Conservation (phyloP, 768 basidiomycete genomes). For the Hericium alpestre region DNA sequence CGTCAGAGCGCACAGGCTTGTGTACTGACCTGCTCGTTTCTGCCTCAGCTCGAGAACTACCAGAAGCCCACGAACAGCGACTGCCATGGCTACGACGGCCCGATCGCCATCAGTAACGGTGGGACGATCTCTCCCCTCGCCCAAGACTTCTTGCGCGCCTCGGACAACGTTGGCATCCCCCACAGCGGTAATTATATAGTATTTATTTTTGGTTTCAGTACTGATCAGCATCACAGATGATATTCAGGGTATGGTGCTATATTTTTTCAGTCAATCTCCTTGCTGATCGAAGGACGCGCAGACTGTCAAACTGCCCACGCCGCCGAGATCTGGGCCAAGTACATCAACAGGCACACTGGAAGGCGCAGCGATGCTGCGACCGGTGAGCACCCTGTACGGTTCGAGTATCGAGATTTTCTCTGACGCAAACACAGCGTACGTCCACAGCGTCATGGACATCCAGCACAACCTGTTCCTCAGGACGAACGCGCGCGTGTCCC, state of each 20-base stretch:
- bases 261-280: background rate
- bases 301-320: slow-evolving; percentile 51
- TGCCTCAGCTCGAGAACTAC: slow-evolving; percentile 57
- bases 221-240: slow-evolving; percentile 33
- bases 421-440: slow-evolving; percentile 33
- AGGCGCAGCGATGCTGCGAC: slow-evolving; percentile 64
- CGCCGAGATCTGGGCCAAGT: slow-evolving; percentile 69
- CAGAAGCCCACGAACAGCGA: slow-evolving; percentile 62
- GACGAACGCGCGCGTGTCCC: slow-evolving; percentile 54
- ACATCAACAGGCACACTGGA: slow-evolving; percentile 65
- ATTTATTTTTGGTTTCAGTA: background rate
- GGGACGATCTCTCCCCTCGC: slow-evolving; percentile 53
- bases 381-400: slow-evolving; percentile 22
- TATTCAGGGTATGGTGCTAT: slow-evolving; percentile 35
- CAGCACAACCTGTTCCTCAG: slow-evolving; percentile 60
- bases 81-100: slow-evolving; percentile 61
- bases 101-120: slow-evolving; percentile 66
- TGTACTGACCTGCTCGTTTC: background rate
- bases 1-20: background rate
- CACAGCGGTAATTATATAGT: slow-evolving; percentile 41
- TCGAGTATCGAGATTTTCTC: background rate
- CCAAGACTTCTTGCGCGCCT: slow-evolving; percentile 59
- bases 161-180: slow-evolving; percentile 50
- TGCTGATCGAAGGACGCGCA: slow-evolving; percentile 6
- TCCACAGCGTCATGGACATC: slow-evolving; percentile 61